Base-by-base conservation (phyloP, 768 basidiomycete species). In the Lentinula aciculospora region DNA sequence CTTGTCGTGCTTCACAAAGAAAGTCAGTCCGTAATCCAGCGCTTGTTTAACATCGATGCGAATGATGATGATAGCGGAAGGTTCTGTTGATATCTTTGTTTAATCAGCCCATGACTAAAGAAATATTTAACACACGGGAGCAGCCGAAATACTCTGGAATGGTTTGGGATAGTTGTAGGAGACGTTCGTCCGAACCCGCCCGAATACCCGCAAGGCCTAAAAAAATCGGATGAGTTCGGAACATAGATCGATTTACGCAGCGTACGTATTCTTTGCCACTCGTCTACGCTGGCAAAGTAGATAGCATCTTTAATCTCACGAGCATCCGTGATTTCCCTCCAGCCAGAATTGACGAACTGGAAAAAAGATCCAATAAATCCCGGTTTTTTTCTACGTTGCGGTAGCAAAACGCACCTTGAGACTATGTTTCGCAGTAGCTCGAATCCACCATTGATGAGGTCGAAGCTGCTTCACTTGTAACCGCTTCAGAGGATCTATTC, bases 191-290 rank as follows among this genome's bases (percentile, higher is more conserved):
- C 40, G 8, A 17, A 15, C 4, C 23, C 19, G 19, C n/a, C 37
- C 25, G 13, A 21, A 54, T 37, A 28, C 53, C 53, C 4, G 27
- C 25, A 44, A 21, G 12, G 13, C 15, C 36, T 54, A 21, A n/a
- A 3, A 13, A 53, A n/a, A 13, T n/a, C 19, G 21, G 12, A 13
- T 13, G 28, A 37, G 15, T 7, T 29, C 19, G 8, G 50, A 36
- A 13, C 5, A 15, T 17, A 23, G 15, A n/a, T 10, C 3, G 37
- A 21, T 44, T 21, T 44, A 23, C 8, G 21, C 12, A 7, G 23
- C 53, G 19, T 54, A 54, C 53, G 36, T 4, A 54, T 54, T 17
- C 9, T 54, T n/a, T 54, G 25, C 53, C 53, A 54, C 13, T 37
- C 37, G 6, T 25, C 19, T 17, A 5, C 15, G 23, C 37, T 23